Percentiles rank a stretch among this genome's conserved stretches.
Evolutionary conservation across 139 green algal species (phyloP).

Genomic region (Gonium pectorale): DNA sequence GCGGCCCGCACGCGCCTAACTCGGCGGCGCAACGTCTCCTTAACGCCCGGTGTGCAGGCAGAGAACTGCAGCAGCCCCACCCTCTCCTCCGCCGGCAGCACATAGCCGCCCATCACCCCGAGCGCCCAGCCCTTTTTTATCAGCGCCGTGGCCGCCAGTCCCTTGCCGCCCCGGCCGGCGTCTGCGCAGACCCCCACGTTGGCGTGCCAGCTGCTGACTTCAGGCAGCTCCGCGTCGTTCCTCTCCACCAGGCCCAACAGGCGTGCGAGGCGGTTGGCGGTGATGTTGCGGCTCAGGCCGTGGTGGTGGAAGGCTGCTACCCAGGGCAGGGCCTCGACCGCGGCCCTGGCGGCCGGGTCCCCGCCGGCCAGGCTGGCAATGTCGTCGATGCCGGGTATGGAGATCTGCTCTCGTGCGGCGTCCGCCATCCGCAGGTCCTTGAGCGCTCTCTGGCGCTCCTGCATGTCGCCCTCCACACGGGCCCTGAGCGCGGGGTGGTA

Average conservation of each 20-base stretch:
- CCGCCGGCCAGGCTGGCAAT: too few relatives aligned
- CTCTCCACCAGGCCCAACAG: neutral
- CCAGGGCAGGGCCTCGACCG: neutral
- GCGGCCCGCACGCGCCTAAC: neutral
- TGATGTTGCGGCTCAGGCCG: neutral
- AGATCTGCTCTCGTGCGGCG: neutral
- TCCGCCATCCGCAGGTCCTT: too few relatives aligned
- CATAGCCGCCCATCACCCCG: conserved; percentile 2
- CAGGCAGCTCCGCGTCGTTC: neutral
- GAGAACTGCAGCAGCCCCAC: neutral
- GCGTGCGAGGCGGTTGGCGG: neutral
- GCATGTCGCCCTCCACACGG: neutral
- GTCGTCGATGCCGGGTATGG: neutral
- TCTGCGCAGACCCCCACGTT: neutral
- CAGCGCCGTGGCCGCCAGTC: neutral
- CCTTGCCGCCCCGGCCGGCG: neutral
- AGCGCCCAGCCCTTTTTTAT: neutral
- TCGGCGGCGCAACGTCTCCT: neutral
- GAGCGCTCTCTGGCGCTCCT: neutral
- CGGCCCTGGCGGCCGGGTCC: neutral
- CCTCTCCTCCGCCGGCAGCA: neutral
- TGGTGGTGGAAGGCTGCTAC: neutral
- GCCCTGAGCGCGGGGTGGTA: neutral
- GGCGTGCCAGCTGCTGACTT: neutral
- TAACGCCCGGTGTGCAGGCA: neutral